phyloP scores from a whole-genome alignment of 2,329 filamentous ascomycete species.

The Fusarium sp. region DNA sequence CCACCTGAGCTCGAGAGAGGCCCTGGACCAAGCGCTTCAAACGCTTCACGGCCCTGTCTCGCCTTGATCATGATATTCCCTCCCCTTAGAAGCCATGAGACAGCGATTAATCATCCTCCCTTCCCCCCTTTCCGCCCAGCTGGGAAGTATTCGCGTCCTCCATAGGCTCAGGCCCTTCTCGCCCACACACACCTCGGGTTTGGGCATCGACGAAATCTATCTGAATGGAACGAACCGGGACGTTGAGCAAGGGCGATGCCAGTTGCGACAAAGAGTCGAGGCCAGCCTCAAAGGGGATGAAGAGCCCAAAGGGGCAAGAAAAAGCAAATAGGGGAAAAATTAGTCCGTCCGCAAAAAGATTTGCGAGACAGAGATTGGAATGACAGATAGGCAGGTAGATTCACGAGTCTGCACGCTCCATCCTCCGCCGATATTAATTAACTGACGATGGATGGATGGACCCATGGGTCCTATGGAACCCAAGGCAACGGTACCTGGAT shows the following conservation, averaged over 20 bases:
- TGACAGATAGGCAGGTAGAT: conserved; percentile 10
- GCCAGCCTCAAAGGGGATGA: conserved; percentile 8
- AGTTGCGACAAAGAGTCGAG: conserved; percentile 26
- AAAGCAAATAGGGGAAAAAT: conserved; percentile 17
- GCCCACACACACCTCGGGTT: conserved; percentile 13
- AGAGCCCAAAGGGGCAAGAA: conserved; percentile 14
- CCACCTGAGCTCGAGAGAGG: conserved; percentile 27
- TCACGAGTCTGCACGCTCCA: conserved; percentile 18
- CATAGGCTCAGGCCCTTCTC: conserved; percentile 25
- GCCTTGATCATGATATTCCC: conserved; percentile 22
- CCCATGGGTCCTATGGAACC: conserved; percentile 8
- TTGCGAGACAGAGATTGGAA: conserved; percentile 29
- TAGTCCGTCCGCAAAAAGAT: neutral
- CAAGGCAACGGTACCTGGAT: conserved; percentile 29
- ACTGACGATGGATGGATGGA: neutral
- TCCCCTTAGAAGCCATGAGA: conserved; percentile 1
- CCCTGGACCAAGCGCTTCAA: conserved; percentile 24
- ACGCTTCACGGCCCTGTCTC: conserved; percentile 31
- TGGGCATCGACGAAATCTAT: conserved; percentile 32
- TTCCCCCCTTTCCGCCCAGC: conserved; percentile 17
- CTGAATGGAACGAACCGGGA: conserved; percentile 16
- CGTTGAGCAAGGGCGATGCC: conserved; percentile 33
- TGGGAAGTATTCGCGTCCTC: conserved; percentile 12
- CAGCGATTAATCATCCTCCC: conserved; percentile 16
- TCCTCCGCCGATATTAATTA: neutral